phyloP scores from a whole-genome alignment of 108 stramenopile genomes.

The Schizochytrium sp. region DNA sequence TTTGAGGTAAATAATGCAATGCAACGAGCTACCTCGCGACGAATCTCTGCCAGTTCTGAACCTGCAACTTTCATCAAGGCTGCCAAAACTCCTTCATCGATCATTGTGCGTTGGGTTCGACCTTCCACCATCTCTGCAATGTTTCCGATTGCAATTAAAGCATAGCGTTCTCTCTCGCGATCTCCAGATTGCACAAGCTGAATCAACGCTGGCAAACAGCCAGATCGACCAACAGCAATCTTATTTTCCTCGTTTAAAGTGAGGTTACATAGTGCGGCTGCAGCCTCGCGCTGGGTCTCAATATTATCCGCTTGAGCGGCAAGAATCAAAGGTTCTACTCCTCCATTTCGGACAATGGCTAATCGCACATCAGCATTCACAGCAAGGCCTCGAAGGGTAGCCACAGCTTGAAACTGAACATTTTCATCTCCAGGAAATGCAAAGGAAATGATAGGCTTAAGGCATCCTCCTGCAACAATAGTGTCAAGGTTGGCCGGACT shows the following conservation, averaged over 20 bases:
- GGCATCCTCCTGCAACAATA: slow-evolving; percentile 74
- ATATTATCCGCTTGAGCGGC: slow-evolving; percentile 73
- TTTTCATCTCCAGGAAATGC: slow-evolving; percentile 82
- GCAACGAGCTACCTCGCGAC: slow-evolving; percentile 80
- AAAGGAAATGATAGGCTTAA: slow-evolving; percentile 80
- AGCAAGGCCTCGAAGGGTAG: slow-evolving; percentile 83
- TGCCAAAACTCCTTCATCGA: slow-evolving; percentile 76
- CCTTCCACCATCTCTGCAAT: slow-evolving; percentile 82
- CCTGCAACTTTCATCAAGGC: slow-evolving; percentile 69
- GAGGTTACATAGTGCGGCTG: slow-evolving; percentile 82
- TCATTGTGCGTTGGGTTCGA: slow-evolving; percentile 75
- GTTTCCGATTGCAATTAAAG: slow-evolving; percentile 78
- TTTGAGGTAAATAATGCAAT: slow-evolving; percentile 84
- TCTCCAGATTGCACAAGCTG: slow-evolving; percentile 75
- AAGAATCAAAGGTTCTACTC: slow-evolving; percentile 84
- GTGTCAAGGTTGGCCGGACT: slow-evolving; percentile 77
- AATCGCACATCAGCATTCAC: slow-evolving; percentile 78
- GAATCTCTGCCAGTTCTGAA: slow-evolving; percentile 74
- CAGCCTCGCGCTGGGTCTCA: slow-evolving; percentile 81
- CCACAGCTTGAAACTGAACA: slow-evolving; percentile 89
- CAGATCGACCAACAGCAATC: slow-evolving; percentile 82
- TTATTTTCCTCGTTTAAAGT: slow-evolving; percentile 84
- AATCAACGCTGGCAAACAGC: slow-evolving; percentile 81
- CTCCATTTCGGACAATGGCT: slow-evolving; percentile 80
- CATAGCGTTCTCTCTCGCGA: slow-evolving; percentile 77